These are phyloP conservation scores for Acer campestre DNA, from an alignment of 345 rosid species.

Conservation along the genomic window DNA sequence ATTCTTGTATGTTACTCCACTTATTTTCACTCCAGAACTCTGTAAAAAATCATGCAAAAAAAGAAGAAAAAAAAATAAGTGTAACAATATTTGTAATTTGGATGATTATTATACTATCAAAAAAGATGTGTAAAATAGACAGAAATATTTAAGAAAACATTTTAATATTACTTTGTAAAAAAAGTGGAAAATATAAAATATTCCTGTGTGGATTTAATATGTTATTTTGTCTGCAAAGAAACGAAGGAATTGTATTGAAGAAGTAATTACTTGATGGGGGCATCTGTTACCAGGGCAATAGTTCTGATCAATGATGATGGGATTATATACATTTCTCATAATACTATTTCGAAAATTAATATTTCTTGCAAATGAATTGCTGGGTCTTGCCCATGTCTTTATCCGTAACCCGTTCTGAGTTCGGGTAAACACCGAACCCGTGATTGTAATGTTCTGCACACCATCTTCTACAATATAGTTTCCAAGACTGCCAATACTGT, in stretches of 20 bases:
- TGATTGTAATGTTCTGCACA: slow-evolving; percentile 52
- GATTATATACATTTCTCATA: slow-evolving; percentile 50
- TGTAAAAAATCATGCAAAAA: too few species aligned
- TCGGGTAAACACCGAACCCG: slow-evolving; percentile 29
- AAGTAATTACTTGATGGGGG: slow-evolving; percentile 34
- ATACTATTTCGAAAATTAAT: slow-evolving; percentile 40
- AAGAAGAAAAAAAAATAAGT: too few species aligned
- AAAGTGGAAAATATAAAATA: too few species aligned
- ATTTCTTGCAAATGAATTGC: slow-evolving; percentile 45
- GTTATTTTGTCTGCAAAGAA: too few species aligned
- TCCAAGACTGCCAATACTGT: slow-evolving; percentile 56
- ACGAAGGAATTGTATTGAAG: slow-evolving; percentile 47
- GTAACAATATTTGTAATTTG: too few species aligned
- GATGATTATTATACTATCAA: too few species aligned
- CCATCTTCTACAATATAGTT: slow-evolving; percentile 40
- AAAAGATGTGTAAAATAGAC: too few species aligned
- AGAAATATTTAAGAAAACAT: too few species aligned
- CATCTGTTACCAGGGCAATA: slow-evolving; percentile 48
- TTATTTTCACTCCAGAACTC: too few species aligned
- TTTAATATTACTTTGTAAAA: too few species aligned
- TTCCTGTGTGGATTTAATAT: too few species aligned
- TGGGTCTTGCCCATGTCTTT: slow-evolving; percentile 65
- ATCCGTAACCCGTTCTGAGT: slow-evolving; percentile 60
- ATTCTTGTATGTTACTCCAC: too few species aligned
- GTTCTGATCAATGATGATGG: slow-evolving; percentile 60